A percentile compares a stretch with the other conserved stretches of the same genome.
phyloP scores from a whole-genome alignment of 2,329 filamentous ascomycete species.

The Apiospora malaysiana region DNA sequence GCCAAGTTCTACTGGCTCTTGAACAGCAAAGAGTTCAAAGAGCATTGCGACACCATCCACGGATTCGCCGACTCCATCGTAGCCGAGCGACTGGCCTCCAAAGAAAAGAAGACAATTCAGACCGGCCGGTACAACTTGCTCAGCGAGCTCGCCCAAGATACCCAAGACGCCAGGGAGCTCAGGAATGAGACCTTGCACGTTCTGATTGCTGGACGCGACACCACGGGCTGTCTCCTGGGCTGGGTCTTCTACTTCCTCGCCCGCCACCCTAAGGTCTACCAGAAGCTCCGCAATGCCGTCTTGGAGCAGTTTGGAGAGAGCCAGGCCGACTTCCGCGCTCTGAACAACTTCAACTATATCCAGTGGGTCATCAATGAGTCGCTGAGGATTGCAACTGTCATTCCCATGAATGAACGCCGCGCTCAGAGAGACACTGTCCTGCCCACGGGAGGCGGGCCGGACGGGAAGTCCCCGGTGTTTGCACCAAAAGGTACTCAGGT shows the following conservation, averaged over 20 bases:
- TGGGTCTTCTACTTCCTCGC: conserved; percentile 33
- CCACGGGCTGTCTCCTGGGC: conserved; percentile 55
- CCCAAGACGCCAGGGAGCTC: conserved; percentile 52
- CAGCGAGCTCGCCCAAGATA: conserved; percentile 53
- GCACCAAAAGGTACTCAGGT: conserved; percentile 36
- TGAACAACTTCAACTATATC: conserved; percentile 31
- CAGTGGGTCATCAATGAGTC: conserved; percentile 34
- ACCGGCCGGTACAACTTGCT: conserved; percentile 49
- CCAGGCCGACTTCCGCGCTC: conserved; percentile 30
- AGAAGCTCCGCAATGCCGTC: conserved; percentile 25
- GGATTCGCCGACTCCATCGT: conserved; percentile 16
- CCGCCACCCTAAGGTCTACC: conserved; percentile 27
- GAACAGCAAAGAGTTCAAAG: conserved; percentile 17
- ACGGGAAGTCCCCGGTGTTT: conserved; percentile 36
- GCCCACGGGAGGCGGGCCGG: conserved; percentile 40
- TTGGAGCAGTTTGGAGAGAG: conserved; percentile 26
- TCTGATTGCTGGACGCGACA: conserved; percentile 58
- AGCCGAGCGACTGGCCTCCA: conserved; percentile 55
- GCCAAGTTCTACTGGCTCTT: conserved; percentile 22
- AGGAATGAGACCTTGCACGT: conserved; percentile 43
- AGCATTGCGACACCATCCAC: conserved; percentile 17
- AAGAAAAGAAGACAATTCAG: conserved; percentile 33
- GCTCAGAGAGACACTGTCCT: conserved; percentile 36
- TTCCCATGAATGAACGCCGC: conserved; percentile 37
- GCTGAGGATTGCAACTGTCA: conserved; percentile 31